Evolutionary conservation across 306 rosid genomes (phyloP).

Genomic region (Pyrus betulifolia): DNA sequence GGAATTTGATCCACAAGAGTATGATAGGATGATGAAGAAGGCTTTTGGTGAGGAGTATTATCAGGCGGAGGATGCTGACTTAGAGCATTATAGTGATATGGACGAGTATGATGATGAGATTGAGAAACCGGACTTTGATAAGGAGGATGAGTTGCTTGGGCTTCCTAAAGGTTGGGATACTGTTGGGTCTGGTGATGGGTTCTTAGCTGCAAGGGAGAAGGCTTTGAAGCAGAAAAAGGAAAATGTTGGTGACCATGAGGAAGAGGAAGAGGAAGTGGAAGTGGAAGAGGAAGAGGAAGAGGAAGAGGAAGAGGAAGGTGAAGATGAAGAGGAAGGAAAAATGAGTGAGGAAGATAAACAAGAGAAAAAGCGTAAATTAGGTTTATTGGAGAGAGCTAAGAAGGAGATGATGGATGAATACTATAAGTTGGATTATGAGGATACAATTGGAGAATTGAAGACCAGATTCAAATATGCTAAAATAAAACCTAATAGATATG

Average conservation of each 20-base stretch:
- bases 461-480: slow-evolving; percentile 89
- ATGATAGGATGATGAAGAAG: slow-evolving; percentile 73
- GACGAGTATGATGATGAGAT: slow-evolving; percentile 42
- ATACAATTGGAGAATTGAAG: slow-evolving; percentile 78
- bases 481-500: slow-evolving; percentile 58
- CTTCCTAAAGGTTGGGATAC: slow-evolving; percentile 67
- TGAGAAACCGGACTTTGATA: slow-evolving; percentile 77
- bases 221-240: slow-evolving; percentile 39
- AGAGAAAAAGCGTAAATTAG: slow-evolving; percentile 65
- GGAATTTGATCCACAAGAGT: slow-evolving; percentile 81
- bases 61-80: slow-evolving; percentile 51
- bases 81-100: slow-evolving; percentile 34
- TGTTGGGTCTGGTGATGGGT: slow-evolving; percentile 46
- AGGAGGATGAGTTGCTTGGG: slow-evolving; percentile 83
- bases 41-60: slow-evolving; percentile 72
- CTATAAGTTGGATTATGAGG: slow-evolving; percentile 81
- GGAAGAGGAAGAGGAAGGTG: slow-evolving; percentile 7
- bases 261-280: background rate
- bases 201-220: slow-evolving; percentile 62
- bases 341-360: slow-evolving; percentile 41
- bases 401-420: slow-evolving; percentile 86
- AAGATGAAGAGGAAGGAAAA: slow-evolving; percentile 1
- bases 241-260: slow-evolving; percentile 20
- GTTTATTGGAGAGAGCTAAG: slow-evolving; percentile 77
- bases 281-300: slow-evolving; percentile 26